phyloP scores from a whole-genome alignment of 306 rosid genomes.

The Vicia sativa region DNA sequence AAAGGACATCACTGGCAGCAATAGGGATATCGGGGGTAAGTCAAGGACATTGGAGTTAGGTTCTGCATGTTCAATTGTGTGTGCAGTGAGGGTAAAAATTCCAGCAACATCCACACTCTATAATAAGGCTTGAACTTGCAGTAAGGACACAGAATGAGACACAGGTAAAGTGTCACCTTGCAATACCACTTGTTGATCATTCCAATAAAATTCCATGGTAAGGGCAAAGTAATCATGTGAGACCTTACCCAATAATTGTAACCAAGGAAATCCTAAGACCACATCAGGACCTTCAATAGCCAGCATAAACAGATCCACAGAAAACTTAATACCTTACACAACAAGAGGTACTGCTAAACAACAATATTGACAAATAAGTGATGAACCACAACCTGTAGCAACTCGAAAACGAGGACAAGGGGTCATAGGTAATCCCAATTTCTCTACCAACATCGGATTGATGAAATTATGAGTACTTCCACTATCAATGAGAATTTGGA shows the following conservation, averaged over 20 bases:
- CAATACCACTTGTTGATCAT: neutral
- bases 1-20: too few relatives aligned
- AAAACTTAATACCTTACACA: neutral
- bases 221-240: neutral
- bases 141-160: neutral
- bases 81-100: neutral
- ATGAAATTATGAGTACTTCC: neutral
- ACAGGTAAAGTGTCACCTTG: neutral
- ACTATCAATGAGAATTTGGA: neutral
- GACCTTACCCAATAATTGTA: neutral
- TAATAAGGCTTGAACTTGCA: neutral
- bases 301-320: neutral
- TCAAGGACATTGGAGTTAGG: neutral
- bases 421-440: neutral
- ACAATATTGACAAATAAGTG: neutral
- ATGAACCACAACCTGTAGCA: neutral
- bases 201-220: neutral
- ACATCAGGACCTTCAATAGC: neutral
- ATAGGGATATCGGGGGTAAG: neutral
- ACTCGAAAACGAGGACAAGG: neutral
- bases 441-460: neutral
- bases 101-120: neutral
- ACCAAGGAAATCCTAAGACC: neutral
- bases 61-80: too few relatives aligned
- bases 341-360: accelerated